Base-by-base conservation (phyloP, 108 stramenopile genomes). In the Aurantiochytrium sp. region DNA sequence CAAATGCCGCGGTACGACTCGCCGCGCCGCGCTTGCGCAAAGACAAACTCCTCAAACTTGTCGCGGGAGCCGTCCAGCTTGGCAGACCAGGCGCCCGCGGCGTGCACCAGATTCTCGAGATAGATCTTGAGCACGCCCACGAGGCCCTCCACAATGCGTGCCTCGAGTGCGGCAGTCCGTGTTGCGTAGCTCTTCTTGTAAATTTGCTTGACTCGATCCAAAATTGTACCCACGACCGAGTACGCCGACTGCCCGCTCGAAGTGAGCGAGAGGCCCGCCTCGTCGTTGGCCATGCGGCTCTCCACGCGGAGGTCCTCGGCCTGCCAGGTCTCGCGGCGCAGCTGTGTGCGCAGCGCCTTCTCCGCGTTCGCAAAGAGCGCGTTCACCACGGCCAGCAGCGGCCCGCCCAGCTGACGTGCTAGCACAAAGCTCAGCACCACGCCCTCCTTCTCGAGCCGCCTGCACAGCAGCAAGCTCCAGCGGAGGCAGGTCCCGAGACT, bases 151-250 rank as follows among this genome's bases (percentile, higher is more conserved):
- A 48, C 45, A 48, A 81, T 81, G 15, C 45, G 45, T 27, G 42
- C 73, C 45, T 81, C 73, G 27, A 81, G 73, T 0, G 73, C 17
- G 6, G 39, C 73, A 12, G 73, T 81, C 6, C 39, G 39, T 41
- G 39, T 81, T 17, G 73, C 73, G 45, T 81, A 81, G 45, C 45
- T 81, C n/a, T 5, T 81, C 45, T 41, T 48, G 73, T 81, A 81
- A 17, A 81, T 48, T 1, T 48, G 39, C 45, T 81, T 81, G 73
- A 81, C 45, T 12, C 45, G 39, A 15, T 48, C 42, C 10, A 81
- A 12, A 41, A 81, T 41, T 48, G 21, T 48, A 21, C 45, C 42
- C 12, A 81, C 73, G 21, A 81, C 39, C 15, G 39, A 41, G 3
- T 81, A 81, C 2, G 45, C 73, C 73, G 39, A 12, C 32, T 81